These are phyloP conservation scores for Asterophora lycoperdoides DNA, from an alignment of 768 basidiomycete species.

Conservation along the genomic window DNA sequence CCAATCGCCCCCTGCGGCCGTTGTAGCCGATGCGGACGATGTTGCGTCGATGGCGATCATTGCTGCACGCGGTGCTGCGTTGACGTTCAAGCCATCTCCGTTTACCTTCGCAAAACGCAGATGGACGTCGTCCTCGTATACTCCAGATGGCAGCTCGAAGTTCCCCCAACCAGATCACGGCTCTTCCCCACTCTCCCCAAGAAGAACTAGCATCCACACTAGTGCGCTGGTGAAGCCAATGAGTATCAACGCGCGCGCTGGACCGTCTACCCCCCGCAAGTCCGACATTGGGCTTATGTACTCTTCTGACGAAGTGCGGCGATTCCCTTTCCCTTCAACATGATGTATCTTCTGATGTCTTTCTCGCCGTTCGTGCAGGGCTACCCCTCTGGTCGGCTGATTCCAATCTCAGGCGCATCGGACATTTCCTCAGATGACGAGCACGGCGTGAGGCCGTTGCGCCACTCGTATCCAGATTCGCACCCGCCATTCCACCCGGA, in stretches of 20 bases:
- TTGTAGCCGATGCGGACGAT: conserved; percentile 11
- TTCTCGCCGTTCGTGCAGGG: not conserved
- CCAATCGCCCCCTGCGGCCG: conserved; percentile 35
- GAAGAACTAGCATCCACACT: not conserved
- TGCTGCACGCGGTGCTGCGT: conserved; percentile 31
- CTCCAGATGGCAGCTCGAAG: conserved; percentile 4
- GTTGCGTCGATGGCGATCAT: conserved; percentile 14
- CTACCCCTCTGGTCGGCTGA: conserved; percentile 8
- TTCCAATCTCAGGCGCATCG: conserved; percentile 10
- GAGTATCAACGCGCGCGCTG: not conserved
- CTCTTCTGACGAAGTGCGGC: conserved; percentile 14
- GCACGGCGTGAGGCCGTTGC: conserved; percentile 5
- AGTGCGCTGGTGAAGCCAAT: not conserved
- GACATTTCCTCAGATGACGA: conserved; percentile 17
- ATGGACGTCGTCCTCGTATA: conserved; percentile 37
- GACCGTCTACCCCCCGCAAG: conserved; percentile 4
- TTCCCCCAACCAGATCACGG: not conserved
- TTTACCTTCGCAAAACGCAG: conserved; percentile 58
- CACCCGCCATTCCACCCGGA: conserved; percentile 6
- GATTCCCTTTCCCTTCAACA: not conserved
- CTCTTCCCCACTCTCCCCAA: conserved; percentile 4
- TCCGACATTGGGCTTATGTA: conserved; percentile 16
- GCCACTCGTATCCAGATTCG: conserved; percentile 16
- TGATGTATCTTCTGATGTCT: not conserved
- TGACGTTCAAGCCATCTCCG: conserved; percentile 61